Evolutionary conservation across 2,329 filamentous ascomycete species (phyloP).

Genomic region (Aquanectria penicillioides): DNA sequence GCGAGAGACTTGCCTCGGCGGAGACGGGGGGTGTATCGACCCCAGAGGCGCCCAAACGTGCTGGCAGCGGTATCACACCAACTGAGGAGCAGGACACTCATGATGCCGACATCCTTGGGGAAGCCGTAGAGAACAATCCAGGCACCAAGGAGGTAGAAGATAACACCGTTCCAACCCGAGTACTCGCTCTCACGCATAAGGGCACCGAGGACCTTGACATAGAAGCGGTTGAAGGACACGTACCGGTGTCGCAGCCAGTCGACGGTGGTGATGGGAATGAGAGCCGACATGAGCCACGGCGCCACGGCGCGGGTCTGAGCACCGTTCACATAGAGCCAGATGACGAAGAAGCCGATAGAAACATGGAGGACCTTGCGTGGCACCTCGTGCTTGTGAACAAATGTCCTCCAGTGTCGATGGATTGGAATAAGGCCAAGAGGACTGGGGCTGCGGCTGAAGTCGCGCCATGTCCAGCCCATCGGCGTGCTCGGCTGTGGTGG

Average conservation of each 20-base stretch:
- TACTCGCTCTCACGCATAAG: constrained; percentile 98
- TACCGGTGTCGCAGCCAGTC: constrained; percentile 88
- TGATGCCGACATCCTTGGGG: constrained; percentile 91
- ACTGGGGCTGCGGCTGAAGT: constrained; percentile 90
- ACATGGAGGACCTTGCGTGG: constrained; percentile 93
- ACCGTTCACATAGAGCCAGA: constrained; percentile 85
- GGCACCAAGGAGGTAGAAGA: constrained; percentile 93
- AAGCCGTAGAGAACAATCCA: constrained; percentile 88
- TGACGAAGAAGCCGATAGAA: constrained; percentile 93
- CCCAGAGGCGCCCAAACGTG: constrained; percentile 91
- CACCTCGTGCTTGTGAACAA: constrained; percentile 97
- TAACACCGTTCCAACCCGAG: constrained; percentile 93
- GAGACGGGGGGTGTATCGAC: constrained; percentile 86
- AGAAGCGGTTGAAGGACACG: constrained; percentile 83
- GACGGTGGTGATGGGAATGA: constrained; percentile 84
- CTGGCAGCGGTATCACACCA: constrained; percentile 99
- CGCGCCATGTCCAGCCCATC: constrained; percentile 80
- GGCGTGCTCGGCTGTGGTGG: constrained; percentile 70
- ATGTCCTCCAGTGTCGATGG: constrained; percentile 88
- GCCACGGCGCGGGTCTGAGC: constrained; percentile 81
- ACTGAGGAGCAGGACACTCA: constrained; percentile 88
- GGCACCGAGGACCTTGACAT: constrained; percentile 85
- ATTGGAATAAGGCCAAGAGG: constrained; percentile 95
- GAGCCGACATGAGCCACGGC: constrained; percentile 81
- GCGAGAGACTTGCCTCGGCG: constrained; percentile 91